Percentiles rank a stretch among this genome's conserved stretches.
These are phyloP conservation scores for Auriculariales sp. DNA, from an alignment of 768 basidiomycete species.

Conservation along the genomic window DNA sequence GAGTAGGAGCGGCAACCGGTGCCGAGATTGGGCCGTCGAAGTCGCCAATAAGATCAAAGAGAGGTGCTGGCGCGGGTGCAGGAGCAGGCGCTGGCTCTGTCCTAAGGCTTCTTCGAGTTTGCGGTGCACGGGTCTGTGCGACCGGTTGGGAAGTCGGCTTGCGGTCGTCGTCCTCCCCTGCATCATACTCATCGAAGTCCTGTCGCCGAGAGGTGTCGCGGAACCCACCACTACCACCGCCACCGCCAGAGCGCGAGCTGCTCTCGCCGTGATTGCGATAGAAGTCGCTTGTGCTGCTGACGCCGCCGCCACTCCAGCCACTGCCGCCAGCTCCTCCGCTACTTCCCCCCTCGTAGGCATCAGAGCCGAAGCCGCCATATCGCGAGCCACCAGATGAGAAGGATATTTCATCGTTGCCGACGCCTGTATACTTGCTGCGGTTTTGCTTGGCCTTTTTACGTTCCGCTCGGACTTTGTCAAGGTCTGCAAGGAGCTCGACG, in stretches of 20 bases:
- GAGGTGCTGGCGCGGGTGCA: conserved; percentile 12
- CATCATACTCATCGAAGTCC: conserved; percentile 89
- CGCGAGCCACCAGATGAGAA: conserved; percentile 43
- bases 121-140: conserved; percentile 18
- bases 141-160: conserved; percentile 11
- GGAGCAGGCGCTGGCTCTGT: conserved; percentile 23
- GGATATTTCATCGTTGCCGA: conserved; percentile 66
- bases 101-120: conserved; percentile 13
- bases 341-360: conserved; percentile 24
- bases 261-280: background rate
- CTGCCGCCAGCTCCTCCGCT: too few species aligned
- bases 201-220: conserved; percentile 39
- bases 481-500: conserved; percentile 80
- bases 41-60: conserved; percentile 61
- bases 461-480: conserved; percentile 79
- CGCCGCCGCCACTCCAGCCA: conserved; percentile 14
- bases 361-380: conserved; percentile 60
- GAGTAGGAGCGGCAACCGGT: conserved; percentile 17
- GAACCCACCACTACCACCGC: conserved; percentile 27
- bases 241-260: background rate
- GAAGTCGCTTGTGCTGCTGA: background rate
- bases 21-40: conserved; percentile 41
- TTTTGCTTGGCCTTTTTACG: conserved; percentile 87
- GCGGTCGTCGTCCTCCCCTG: conserved; percentile 73
- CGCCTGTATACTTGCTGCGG: conserved; percentile 78